These are phyloP conservation scores for Hypoxylon sp. DNA, from an alignment of 2,329 filamentous ascomycete species.

Conservation along the genomic window DNA sequence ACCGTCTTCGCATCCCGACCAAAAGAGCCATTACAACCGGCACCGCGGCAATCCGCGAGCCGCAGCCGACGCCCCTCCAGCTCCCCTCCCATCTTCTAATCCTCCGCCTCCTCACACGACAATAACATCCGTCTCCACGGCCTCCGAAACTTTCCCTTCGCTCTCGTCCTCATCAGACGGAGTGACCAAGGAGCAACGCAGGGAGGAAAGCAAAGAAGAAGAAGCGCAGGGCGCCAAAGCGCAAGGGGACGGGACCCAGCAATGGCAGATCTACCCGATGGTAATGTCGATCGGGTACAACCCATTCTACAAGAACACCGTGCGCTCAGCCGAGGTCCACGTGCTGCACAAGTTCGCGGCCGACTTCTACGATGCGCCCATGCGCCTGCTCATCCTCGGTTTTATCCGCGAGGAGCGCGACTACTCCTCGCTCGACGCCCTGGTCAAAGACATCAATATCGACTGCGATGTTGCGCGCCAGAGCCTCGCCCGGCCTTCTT, in stretches of 20 bases:
- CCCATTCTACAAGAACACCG: slow-evolving; percentile 94
- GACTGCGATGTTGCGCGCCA: slow-evolving; percentile 87
- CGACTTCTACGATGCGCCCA: slow-evolving; percentile 88
- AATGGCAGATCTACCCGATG: slow-evolving; percentile 78
- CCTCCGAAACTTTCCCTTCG: slow-evolving; percentile 20
- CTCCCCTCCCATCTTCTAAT: slow-evolving; percentile 47
- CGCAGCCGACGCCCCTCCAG: slow-evolving; percentile 49
- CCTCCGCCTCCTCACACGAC: slow-evolving; percentile 25
- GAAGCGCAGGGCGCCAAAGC: neutral
- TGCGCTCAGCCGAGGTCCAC: slow-evolving; percentile 90
- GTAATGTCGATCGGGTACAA: slow-evolving; percentile 98
- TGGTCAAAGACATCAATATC: slow-evolving; percentile 88
- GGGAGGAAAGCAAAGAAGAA: slow-evolving; percentile 3
- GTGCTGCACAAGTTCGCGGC: slow-evolving; percentile 81
- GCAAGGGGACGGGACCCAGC: neutral
- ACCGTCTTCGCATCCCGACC: slow-evolving; percentile 64
- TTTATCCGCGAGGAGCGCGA: slow-evolving; percentile 92
- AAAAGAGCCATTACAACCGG: slow-evolving; percentile 23
- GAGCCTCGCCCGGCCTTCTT: slow-evolving; percentile 79
- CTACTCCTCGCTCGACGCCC: slow-evolving; percentile 85
- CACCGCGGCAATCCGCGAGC: slow-evolving; percentile 48
- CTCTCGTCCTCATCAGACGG: slow-evolving; percentile 5
- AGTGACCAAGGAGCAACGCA: neutral
- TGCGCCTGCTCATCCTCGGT: slow-evolving; percentile 85
- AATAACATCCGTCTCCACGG: slow-evolving; percentile 19